Conservation (phyloP, 2,329 filamentous ascomycete genomes). For the Corynespora cassiicola region DNA sequence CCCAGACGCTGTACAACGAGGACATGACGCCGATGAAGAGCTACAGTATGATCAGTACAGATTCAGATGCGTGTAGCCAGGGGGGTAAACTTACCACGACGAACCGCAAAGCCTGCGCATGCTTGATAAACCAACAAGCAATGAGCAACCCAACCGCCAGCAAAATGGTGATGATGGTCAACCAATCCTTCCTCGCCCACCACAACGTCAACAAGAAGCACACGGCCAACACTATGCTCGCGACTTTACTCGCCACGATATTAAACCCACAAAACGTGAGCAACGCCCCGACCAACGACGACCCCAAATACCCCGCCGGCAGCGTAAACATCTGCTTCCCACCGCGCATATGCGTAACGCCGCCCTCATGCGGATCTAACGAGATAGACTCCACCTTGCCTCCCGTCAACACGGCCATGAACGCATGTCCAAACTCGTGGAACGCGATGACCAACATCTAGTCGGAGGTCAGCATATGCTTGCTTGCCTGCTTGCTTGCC, state of each 20-base stretch:
- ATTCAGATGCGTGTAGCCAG: neutral
- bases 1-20: constrained; percentile 81
- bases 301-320: constrained; percentile 80
- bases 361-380: constrained; percentile 77
- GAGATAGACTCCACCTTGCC: constrained; percentile 77
- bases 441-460: constrained; percentile 85
- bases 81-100: constrained; percentile 61
- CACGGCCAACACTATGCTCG: constrained; percentile 73
- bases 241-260: constrained; percentile 81
- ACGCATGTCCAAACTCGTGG: constrained; percentile 79
- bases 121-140: constrained; percentile 80
- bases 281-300: constrained; percentile 76
- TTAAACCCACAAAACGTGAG: constrained; percentile 83
- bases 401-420: constrained; percentile 74
- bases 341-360: constrained; percentile 78
- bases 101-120: constrained; percentile 76
- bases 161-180: constrained; percentile 75
- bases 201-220: constrained; percentile 81
- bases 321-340: constrained; percentile 74
- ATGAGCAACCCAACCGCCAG: constrained; percentile 74
- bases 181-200: constrained; percentile 82
- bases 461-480: constrained; percentile 7
- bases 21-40: constrained; percentile 86
- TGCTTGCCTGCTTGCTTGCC: no score
- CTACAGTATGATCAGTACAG: constrained; percentile 33